Evolutionary conservation across 768 basidiomycete genomes (phyloP).

Genomic region (Amyloporia xantha): DNA sequence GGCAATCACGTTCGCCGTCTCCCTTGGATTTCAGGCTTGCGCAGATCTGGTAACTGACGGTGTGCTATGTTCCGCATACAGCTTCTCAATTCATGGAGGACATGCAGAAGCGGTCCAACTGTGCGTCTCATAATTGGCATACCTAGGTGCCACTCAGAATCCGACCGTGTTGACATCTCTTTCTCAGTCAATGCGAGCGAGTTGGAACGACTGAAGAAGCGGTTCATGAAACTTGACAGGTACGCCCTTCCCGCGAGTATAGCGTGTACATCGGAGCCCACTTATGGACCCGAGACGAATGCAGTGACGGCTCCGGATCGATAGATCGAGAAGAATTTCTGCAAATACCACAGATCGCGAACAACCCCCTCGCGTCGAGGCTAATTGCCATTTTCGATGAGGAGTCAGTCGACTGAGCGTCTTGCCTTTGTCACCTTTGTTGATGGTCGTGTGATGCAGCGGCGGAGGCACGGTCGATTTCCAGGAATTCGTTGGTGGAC

Average conservation of each 20-base stretch:
- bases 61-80: constrained; percentile 24
- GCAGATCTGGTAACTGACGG: constrained; percentile 4
- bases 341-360: constrained; percentile 98
- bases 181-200: constrained; percentile 85
- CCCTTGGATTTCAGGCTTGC: constrained; percentile 4
- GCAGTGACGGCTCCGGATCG: constrained; percentile 91
- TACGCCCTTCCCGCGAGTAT: constrained; percentile 16
- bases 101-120: constrained; percentile 96
- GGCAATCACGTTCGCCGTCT: constrained; percentile 69
- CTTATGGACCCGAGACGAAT: neutral
- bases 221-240: constrained; percentile 99
- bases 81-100: constrained; percentile 96
- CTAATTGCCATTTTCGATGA: constrained; percentile 99
- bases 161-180: neutral
- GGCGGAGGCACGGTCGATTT: constrained; percentile 99
- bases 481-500: constrained; percentile 95
- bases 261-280: neutral
- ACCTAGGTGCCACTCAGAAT: neutral
- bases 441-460: constrained; percentile 34
- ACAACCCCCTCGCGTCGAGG: constrained; percentile 90
- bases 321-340: constrained; percentile 99
- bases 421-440: neutral
- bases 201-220: constrained; percentile 92
- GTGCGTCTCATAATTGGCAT: constrained; percentile 50
- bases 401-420: constrained; percentile 58